A percentile compares a stretch with the other conserved stretches of the same genome.
phyloP scores from a whole-genome alignment of 768 basidiomycete species.

The Botryobasidium botryosum region DNA sequence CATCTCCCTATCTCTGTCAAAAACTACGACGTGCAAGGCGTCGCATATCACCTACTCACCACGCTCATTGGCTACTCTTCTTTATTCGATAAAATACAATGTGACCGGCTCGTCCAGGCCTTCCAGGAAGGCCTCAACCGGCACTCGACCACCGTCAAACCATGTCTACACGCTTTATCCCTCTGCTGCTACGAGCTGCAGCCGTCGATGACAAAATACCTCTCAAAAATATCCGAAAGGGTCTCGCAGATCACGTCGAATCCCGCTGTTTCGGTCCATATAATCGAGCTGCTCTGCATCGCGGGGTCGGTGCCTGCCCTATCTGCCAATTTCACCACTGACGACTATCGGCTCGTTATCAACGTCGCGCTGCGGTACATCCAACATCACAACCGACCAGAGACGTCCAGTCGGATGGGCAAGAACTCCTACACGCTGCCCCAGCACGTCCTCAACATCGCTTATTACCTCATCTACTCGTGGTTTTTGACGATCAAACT shows the following conservation, averaged over 20 bases:
- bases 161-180: slow-evolving; percentile 79
- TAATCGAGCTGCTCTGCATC: slow-evolving; percentile 78
- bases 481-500: slow-evolving; percentile 89
- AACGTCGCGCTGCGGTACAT: slow-evolving; percentile 89
- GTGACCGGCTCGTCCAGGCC: slow-evolving; percentile 25
- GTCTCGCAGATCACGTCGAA: slow-evolving; percentile 90
- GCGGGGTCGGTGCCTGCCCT: slow-evolving; percentile 64
- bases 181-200: slow-evolving; percentile 78
- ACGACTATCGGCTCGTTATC: slow-evolving; percentile 85
- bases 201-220: slow-evolving; percentile 57
- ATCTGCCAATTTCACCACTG: slow-evolving; percentile 81
- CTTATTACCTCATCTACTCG: slow-evolving; percentile 78
- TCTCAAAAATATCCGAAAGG: slow-evolving; percentile 69
- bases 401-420: slow-evolving; percentile 27
- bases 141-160: slow-evolving; percentile 17
- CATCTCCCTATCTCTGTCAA: slow-evolving; percentile 28
- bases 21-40: slow-evolving; percentile 65
- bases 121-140: slow-evolving; percentile 25
- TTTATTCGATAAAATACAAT: slow-evolving; percentile 41
- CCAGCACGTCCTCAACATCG: slow-evolving; percentile 79
- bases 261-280: slow-evolving; percentile 86
- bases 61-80: slow-evolving; percentile 75
- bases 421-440: slow-evolving; percentile 68
- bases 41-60: slow-evolving; percentile 74
- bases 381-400: slow-evolving; percentile 64